A percentile compares a stretch with the other conserved stretches of the same genome.
Conservation (phyloP, 2,329 filamentous ascomycete species). For the Penicillium paneum region DNA sequence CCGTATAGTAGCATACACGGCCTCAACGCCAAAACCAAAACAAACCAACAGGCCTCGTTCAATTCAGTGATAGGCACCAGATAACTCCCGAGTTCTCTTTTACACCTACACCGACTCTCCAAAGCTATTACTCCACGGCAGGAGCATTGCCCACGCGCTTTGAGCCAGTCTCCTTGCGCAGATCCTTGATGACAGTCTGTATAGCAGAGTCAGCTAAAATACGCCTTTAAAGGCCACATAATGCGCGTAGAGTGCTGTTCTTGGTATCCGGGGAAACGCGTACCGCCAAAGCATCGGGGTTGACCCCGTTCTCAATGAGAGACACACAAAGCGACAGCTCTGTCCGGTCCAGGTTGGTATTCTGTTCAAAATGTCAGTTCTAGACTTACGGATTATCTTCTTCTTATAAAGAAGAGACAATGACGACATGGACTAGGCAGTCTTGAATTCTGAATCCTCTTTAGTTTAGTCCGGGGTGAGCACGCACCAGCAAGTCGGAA, state of each 20-base stretch:
- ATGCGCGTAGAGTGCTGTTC: not conserved
- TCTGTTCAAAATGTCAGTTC: constrained; percentile 53
- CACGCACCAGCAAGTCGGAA: constrained; percentile 45
- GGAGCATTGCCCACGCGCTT: constrained; percentile 26
- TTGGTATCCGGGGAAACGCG: constrained; percentile 37
- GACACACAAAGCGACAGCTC: constrained; percentile 93
- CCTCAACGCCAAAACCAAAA: constrained; percentile 14
- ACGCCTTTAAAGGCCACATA: not conserved
- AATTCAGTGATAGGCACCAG: not conserved
- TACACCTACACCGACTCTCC: not conserved
- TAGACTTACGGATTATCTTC: not conserved
- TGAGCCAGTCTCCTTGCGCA: constrained; percentile 40
- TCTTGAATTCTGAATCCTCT: not conserved
- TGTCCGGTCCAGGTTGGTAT: constrained; percentile 86
- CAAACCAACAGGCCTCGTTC: not conserved
- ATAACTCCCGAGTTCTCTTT: not conserved
- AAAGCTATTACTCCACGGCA: constrained; percentile 13
- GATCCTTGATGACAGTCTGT: constrained; percentile 47
- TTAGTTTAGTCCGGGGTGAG: constrained; percentile 1
- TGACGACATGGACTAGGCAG: not conserved
- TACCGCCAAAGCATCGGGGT: constrained; percentile 91
- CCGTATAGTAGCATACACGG: not conserved
- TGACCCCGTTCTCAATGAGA: constrained; percentile 94
- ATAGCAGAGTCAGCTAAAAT: constrained; percentile 3
- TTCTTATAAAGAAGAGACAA: not conserved